phyloP scores from a whole-genome alignment of 345 rosid species.

The Geranium rotundifolium region DNA sequence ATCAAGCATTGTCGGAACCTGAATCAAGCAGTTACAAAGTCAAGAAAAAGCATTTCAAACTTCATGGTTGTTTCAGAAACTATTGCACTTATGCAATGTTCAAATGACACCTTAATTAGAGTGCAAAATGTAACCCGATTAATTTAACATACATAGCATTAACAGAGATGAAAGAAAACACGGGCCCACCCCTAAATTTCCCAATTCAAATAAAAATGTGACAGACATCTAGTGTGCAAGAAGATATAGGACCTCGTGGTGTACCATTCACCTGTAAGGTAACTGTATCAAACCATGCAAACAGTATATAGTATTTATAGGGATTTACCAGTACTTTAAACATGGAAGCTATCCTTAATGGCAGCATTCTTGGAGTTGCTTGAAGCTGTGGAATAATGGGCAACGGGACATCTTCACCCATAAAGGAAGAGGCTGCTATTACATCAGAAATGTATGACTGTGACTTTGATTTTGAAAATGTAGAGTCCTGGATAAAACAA shows the following conservation, averaged over 20 bases:
- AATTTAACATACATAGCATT: not conserved
- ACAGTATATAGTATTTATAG: not conserved
- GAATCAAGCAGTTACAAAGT: not conserved
- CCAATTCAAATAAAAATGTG: not conserved
- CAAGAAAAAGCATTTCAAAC: not conserved
- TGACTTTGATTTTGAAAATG: slow-evolving; percentile 36
- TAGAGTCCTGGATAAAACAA: slow-evolving; percentile 41
- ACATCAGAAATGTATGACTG: slow-evolving; percentile 58
- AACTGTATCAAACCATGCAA: not conserved
- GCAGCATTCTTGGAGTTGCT: slow-evolving; percentile 47
- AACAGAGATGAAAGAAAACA: not conserved
- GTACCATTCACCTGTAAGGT: not conserved
- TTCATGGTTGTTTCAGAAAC: too few relatives aligned
- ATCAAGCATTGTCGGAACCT: slow-evolving; percentile 90
- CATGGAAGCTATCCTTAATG: slow-evolving; percentile 84
- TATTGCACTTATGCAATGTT: too few relatives aligned
- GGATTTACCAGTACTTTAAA: slow-evolving; percentile 67
- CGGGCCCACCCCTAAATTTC: not conserved
- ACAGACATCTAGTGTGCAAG: not conserved
- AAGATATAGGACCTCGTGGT: not conserved
- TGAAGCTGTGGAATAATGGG: slow-evolving; percentile 70
- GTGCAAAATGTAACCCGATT: not conserved
- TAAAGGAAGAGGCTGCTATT: slow-evolving; percentile 49
- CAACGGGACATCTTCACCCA: slow-evolving; percentile 28
- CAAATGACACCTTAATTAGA: not conserved